Percentiles rank a stretch among this genome's conserved stretches.
Evolutionary conservation across 495 filamentous ascomycete species (phyloP).

Genomic region (Penicillium cosmopolitanum): DNA sequence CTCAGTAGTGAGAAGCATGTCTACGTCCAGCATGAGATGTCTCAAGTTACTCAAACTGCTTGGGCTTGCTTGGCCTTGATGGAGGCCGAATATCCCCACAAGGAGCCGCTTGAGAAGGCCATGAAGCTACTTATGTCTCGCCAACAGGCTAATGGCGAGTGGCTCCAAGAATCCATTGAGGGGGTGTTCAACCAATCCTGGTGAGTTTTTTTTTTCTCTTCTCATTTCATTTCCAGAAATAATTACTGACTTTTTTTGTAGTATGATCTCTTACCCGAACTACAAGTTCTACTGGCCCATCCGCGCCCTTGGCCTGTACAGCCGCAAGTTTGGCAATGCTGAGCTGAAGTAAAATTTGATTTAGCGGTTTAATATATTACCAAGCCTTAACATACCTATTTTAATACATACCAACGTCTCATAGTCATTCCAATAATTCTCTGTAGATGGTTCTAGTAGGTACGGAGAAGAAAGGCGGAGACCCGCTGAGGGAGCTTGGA

Average conservation of each 20-base stretch:
- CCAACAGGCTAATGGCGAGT: slow-evolving; percentile 87
- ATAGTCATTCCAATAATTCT: neutral
- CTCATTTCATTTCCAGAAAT: slow-evolving; percentile 58
- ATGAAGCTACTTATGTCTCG: slow-evolving; percentile 82
- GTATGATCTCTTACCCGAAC: slow-evolving; percentile 99
- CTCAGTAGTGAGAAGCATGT: slow-evolving; percentile 65
- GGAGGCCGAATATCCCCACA: slow-evolving; percentile 81
- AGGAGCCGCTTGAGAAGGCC: slow-evolving; percentile 70
- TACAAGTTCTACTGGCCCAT: slow-evolving; percentile 98
- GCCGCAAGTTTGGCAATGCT: slow-evolving; percentile 71
- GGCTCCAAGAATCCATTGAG: slow-evolving; percentile 94
- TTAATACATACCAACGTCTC: slow-evolving; percentile 6
- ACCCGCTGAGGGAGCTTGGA: slow-evolving; percentile 3
- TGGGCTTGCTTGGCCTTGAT: slow-evolving; percentile 87
- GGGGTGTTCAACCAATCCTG: slow-evolving; percentile 99
- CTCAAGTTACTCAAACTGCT: slow-evolving; percentile 90
- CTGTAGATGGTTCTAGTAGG: neutral
- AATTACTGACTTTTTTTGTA: slow-evolving; percentile 64
- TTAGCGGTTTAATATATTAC: slow-evolving; percentile 3
- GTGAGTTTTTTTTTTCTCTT: slow-evolving; percentile 48
- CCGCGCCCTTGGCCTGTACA: slow-evolving; percentile 89
- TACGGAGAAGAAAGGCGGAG: neutral
- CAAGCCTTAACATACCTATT: slow-evolving; percentile 18
- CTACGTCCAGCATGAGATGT: slow-evolving; percentile 64
- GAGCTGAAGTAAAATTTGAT: slow-evolving; percentile 34